Evolutionary conservation across 345 rosid genomes (phyloP).

Genomic region (Salix arbutifolia): DNA sequence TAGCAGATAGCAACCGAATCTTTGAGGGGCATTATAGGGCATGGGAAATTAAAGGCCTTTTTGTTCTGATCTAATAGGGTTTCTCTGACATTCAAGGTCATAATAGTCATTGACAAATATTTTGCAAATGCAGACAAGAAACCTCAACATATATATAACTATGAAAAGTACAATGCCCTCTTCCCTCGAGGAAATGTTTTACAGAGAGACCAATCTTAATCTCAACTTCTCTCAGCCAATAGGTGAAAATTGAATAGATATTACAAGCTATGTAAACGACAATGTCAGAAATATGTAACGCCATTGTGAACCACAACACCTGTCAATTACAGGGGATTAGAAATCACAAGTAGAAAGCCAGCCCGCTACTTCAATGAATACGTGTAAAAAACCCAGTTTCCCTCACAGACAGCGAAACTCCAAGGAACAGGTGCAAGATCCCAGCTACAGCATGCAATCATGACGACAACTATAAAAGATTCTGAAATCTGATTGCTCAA

Average conservation of each 20-base stretch:
- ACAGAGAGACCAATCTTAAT: background rate
- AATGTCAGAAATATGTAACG: background rate
- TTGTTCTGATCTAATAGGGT: constrained; percentile 3
- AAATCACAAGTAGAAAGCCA: background rate
- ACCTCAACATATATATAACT: too few relatives aligned
- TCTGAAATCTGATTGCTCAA: background rate
- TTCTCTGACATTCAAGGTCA: constrained; percentile 18
- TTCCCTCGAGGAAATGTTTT: background rate
- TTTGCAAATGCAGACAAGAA: too few relatives aligned
- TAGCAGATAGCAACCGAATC: constrained; percentile 20
- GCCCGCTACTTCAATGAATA: background rate
- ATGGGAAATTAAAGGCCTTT: constrained; percentile 28
- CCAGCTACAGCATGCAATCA: background rate
- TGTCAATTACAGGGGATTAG: background rate
- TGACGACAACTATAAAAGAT: background rate
- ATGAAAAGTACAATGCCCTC: too few relatives aligned
- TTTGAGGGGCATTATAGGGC: constrained; percentile 16
- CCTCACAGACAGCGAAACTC: background rate
- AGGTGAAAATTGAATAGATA: constrained; percentile 9
- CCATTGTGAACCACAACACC: background rate
- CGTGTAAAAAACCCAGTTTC: background rate
- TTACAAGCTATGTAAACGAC: constrained; percentile 5
- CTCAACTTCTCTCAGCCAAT: background rate
- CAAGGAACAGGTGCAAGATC: constrained; percentile 4
- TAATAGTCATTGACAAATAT: constrained; percentile 12